phyloP scores from a whole-genome alignment of 177 flowering plant genomes.

The Vitis hybrid region DNA sequence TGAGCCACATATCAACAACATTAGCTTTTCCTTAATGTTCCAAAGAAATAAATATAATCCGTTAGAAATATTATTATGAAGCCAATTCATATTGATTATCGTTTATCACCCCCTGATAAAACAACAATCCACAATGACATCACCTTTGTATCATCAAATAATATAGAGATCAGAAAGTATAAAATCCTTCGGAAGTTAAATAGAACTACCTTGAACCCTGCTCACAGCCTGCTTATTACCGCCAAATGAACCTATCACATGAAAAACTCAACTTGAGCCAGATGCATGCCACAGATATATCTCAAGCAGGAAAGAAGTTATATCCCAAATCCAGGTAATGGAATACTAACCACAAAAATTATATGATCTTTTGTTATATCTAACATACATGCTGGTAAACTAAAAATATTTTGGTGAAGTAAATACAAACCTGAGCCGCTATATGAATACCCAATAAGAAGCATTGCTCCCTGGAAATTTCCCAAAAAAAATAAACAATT shows the following conservation, averaged over 20 bases:
- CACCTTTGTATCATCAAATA: background rate
- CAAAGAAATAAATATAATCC: no score
- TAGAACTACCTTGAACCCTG: slow-evolving; percentile 45
- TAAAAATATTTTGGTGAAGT: background rate
- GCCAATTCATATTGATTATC: no score
- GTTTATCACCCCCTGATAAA: no score
- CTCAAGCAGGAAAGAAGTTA: background rate
- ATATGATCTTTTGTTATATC: no score
- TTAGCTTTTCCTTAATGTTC: no score
- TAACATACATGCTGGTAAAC: background rate
- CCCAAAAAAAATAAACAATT: background rate
- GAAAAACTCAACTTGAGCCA: slow-evolving; percentile 9
- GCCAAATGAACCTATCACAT: slow-evolving; percentile 32
- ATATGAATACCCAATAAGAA: slow-evolving; percentile 39
- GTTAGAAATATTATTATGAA: no score
- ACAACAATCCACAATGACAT: background rate
- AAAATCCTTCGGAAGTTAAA: background rate
- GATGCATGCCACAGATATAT: background rate
- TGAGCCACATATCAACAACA: no score
- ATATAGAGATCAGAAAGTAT: background rate
- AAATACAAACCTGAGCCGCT: slow-evolving; percentile 47
- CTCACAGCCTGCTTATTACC: slow-evolving; percentile 21
- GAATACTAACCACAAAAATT: no score
- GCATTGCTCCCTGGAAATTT: slow-evolving; percentile 43
- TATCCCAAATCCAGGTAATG: background rate